These are phyloP conservation scores for Ampelomyces quisqualis DNA, from an alignment of 2,329 filamentous ascomycete species.

Conservation along the genomic window DNA sequence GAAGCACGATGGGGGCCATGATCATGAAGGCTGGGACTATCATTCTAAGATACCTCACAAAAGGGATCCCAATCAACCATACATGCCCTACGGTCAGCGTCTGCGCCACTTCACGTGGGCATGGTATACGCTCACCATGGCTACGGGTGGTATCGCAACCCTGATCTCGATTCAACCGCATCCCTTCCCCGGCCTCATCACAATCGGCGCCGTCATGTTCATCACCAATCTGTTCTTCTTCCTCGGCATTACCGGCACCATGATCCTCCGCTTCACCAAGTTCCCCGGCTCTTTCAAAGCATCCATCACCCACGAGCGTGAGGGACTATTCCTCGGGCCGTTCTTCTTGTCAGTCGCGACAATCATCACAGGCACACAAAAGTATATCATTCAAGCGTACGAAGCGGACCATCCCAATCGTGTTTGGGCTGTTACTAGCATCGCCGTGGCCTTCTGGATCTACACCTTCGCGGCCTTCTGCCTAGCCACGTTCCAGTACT, in stretches of 20 bases:
- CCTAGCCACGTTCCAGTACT: constrained; percentile 56
- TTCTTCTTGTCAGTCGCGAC: constrained; percentile 47
- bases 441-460: constrained; percentile 47
- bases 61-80: constrained; percentile 39
- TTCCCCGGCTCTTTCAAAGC: constrained; percentile 48
- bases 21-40: constrained; percentile 23
- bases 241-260: constrained; percentile 28
- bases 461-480: constrained; percentile 47
- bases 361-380: constrained; percentile 47
- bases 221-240: constrained; percentile 55
- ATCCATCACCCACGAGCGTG: constrained; percentile 54
- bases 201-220: constrained; percentile 55
- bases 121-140: constrained; percentile 52
- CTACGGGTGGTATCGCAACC: constrained; percentile 50
- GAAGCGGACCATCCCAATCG: constrained; percentile 43
- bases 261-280: constrained; percentile 49
- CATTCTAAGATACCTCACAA: constrained; percentile 30
- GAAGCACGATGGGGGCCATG: constrained; percentile 22
- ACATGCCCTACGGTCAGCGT: constrained; percentile 29
- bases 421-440: constrained; percentile 44
- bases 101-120: constrained; percentile 51
- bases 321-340: constrained; percentile 52
- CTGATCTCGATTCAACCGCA: constrained; percentile 49
- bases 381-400: constrained; percentile 37
- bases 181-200: constrained; percentile 51